These are phyloP conservation scores for Geopyxis carbonaria DNA, from an alignment of 495 filamentous ascomycete species.

Conservation along the genomic window DNA sequence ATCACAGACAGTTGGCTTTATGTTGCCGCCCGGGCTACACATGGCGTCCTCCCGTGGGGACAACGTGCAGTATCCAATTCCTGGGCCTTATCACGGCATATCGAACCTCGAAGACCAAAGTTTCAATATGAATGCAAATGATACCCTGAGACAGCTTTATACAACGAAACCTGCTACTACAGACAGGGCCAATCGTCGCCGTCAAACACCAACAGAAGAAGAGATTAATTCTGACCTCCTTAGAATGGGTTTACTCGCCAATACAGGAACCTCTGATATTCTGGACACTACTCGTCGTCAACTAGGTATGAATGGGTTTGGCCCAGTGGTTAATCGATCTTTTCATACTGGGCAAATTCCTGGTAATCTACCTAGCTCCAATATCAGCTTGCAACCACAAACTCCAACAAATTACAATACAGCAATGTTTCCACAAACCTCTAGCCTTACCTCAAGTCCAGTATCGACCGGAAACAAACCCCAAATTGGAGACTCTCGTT, in stretches of 20 bases:
- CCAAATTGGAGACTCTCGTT: no score
- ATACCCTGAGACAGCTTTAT: no score
- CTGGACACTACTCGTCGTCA: neutral
- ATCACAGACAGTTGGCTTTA: no score
- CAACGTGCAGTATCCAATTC: no score
- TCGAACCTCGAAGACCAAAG: no score
- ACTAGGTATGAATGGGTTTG: neutral
- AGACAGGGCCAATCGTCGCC: neutral
- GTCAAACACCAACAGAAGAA: neutral
- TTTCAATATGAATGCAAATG: no score
- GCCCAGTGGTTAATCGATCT: neutral
- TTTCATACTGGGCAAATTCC: neutral
- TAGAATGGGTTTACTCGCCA: neutral
- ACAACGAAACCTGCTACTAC: no score
- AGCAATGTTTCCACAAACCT: neutral
- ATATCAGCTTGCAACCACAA: neutral
- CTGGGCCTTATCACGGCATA: no score
- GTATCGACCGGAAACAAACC: neutral
- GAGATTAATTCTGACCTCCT: neutral
- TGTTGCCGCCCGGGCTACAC: no score
- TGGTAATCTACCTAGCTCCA: neutral
- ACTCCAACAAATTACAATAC: constrained; percentile 2
- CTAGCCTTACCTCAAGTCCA: neutral
- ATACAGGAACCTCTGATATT: neutral
- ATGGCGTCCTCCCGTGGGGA: no score